Percentiles rank a stretch among this genome's conserved stretches.
These are phyloP conservation scores for Boletus pseudo-olivaceus DNA, from an alignment of 768 basidiomycete genomes.

Conservation along the genomic window DNA sequence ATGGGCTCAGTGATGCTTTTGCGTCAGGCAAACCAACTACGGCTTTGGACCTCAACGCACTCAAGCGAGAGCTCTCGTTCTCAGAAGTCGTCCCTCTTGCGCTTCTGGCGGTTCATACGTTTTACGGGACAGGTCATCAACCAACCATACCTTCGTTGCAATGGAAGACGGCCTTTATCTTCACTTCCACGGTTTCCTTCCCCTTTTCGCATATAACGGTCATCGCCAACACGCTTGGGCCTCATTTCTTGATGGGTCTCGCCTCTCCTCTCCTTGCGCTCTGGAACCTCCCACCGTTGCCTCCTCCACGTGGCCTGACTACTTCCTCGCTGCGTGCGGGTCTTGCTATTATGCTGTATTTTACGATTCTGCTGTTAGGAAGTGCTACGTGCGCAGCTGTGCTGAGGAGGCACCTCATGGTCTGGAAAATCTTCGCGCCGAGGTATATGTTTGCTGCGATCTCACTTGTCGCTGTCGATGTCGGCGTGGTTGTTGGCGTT, in stretches of 20 bases:
- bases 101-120: conserved; percentile 70
- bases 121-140: conserved; percentile 92
- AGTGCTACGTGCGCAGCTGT: conserved; percentile 71
- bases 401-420: conserved; percentile 86
- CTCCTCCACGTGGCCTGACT: conserved; percentile 26
- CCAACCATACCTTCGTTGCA: conserved; percentile 85
- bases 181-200: conserved; percentile 65
- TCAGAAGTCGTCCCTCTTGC: conserved; percentile 70
- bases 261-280: conserved; percentile 68
- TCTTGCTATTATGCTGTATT: conserved; percentile 69
- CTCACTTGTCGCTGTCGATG: conserved; percentile 66
- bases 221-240: conserved; percentile 72
- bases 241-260: conserved; percentile 61
- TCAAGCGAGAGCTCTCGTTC: conserved; percentile 46
- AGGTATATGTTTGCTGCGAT: conserved; percentile 80
- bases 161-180: conserved; percentile 91
- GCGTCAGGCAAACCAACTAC: conserved; percentile 45
- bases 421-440: conserved; percentile 99
- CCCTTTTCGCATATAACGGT: conserved; percentile 74
- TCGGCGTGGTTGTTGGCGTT: conserved; percentile 37
- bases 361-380: conserved; percentile 59
- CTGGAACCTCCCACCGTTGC: conserved; percentile 78
- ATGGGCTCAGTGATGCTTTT: conserved; percentile 50
- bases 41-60: conserved; percentile 30
- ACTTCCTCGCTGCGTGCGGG: conserved; percentile 48